Base-by-base conservation (phyloP, 306 rosid species). In the Datisca glomerata region DNA sequence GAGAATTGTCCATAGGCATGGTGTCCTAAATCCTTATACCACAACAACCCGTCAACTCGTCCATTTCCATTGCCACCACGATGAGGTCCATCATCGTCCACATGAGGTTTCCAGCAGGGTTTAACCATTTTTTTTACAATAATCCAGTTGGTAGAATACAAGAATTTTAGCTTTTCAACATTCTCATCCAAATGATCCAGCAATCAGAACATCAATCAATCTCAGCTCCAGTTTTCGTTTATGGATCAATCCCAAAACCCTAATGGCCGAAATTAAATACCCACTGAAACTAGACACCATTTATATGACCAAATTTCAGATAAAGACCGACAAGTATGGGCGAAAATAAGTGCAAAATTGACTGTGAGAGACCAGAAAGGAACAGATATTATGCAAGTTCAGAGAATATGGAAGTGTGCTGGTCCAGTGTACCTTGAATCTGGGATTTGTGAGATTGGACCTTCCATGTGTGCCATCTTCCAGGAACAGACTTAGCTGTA, bases 1-100 rank as follows among this genome's bases (percentile, higher is more conserved):
- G 96, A 85, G 46, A 72, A 85, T 23, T 58, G 70, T 14, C 96
- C 96, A 69, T 61, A 71, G 51, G 69, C 69, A 74, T 85, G 96
- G 42, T 60, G 63, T 24, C 91, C 96, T 62, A 75, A 63, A 69
- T 85, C 96, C 59, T 78, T 85, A 28, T 73, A 57, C 96, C 96
- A 85, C 53, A 81, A 41, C 59, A 81, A 41, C 21, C 85, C 86
- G 36, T 85, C 85, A 56, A 76, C 61, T 34, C 73, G 28, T 14
- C 87, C 94, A 15, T 50, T 63, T 12, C 53, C 52, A 68, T 73
- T 77, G 2, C 57, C 74, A 16, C 67, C 34, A 21, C 41, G 41
- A n/a, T 21, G 31, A 24, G 43, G 24, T 9, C 42, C 74, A 60
- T 60, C 93, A 21, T 68, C 78, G 25, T 70, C 74, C 4, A 28